phyloP scores from a whole-genome alignment of 2,329 filamentous ascomycete species.

The Diaporthe longicolla region DNA sequence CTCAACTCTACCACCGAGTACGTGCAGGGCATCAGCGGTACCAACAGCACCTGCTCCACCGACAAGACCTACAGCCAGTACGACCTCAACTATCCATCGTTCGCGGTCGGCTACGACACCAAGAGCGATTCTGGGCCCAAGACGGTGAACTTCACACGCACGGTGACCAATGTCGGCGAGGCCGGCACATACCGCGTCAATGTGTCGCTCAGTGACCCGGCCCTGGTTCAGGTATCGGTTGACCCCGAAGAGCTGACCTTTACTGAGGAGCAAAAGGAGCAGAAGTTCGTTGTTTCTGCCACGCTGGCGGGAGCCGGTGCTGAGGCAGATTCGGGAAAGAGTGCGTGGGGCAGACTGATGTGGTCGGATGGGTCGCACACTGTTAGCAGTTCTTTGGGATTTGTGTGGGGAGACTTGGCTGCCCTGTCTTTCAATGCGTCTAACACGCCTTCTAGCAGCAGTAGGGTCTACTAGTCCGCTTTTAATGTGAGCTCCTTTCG shows the following conservation, averaged over 20 bases:
- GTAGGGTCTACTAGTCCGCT: neutral
- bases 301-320: neutral
- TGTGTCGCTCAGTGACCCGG: slow-evolving; percentile 25
- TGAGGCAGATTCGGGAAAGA: neutral
- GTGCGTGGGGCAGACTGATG: slow-evolving; percentile 32
- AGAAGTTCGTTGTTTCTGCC: slow-evolving; percentile 19
- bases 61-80: slow-evolving; percentile 35
- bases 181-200: slow-evolving; percentile 35
- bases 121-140: slow-evolving; percentile 22
- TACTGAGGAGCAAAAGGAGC: neutral
- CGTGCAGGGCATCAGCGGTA: slow-evolving; percentile 29
- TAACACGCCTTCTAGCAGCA: neutral
- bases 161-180: slow-evolving; percentile 39
- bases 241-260: slow-evolving; percentile 16
- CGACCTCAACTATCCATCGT: slow-evolving; percentile 43
- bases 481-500: too few species aligned
- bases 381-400: slow-evolving; percentile 40
- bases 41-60: slow-evolving; percentile 34
- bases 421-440: neutral
- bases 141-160: slow-evolving; percentile 40
- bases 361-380: slow-evolving; percentile 42
- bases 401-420: slow-evolving; percentile 32
- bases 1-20: slow-evolving; percentile 24
- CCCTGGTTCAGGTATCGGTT: slow-evolving; percentile 14
- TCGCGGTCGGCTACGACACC: slow-evolving; percentile 36